These are phyloP conservation scores for Tympanopsis confertula DNA, from an alignment of 2,329 filamentous ascomycete species.

Conservation along the genomic window DNA sequence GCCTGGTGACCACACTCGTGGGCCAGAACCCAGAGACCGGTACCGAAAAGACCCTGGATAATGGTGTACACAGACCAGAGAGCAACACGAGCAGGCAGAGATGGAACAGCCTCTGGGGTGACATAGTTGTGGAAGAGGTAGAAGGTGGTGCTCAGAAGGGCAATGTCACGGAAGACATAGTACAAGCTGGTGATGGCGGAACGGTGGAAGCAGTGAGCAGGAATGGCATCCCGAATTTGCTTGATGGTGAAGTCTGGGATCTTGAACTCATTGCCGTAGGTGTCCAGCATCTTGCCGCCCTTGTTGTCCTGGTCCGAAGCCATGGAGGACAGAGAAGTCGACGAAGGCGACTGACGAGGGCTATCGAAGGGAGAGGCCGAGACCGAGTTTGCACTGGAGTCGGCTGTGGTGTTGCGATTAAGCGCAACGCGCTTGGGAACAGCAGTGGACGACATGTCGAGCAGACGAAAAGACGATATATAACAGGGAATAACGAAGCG, in stretches of 20 bases:
- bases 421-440: neutral
- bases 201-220: slow-evolving; percentile 91
- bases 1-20: slow-evolving; percentile 8
- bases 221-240: slow-evolving; percentile 91
- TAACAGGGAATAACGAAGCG: too few relatives aligned
- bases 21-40: slow-evolving; percentile 6
- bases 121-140: slow-evolving; percentile 80
- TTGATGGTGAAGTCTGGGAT: slow-evolving; percentile 92
- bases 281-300: slow-evolving; percentile 60
- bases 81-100: slow-evolving; percentile 48
- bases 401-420: slow-evolving; percentile 1
- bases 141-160: slow-evolving; percentile 65
- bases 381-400: slow-evolving; percentile 35
- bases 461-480: too few relatives aligned
- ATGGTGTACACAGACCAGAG: slow-evolving; percentile 61
- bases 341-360: slow-evolving; percentile 57
- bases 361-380: slow-evolving; percentile 41
- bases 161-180: slow-evolving; percentile 77
- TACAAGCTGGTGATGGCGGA: slow-evolving; percentile 62
- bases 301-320: slow-evolving; percentile 39
- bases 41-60: slow-evolving; percentile 76
- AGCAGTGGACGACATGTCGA: neutral
- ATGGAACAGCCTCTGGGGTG: slow-evolving; percentile 73
- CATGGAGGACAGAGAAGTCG: slow-evolving; percentile 85
- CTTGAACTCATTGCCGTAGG: slow-evolving; percentile 88